Base-by-base conservation (phyloP, 2,329 filamentous ascomycete genomes). In the Dichotomopilus funicola region DNA sequence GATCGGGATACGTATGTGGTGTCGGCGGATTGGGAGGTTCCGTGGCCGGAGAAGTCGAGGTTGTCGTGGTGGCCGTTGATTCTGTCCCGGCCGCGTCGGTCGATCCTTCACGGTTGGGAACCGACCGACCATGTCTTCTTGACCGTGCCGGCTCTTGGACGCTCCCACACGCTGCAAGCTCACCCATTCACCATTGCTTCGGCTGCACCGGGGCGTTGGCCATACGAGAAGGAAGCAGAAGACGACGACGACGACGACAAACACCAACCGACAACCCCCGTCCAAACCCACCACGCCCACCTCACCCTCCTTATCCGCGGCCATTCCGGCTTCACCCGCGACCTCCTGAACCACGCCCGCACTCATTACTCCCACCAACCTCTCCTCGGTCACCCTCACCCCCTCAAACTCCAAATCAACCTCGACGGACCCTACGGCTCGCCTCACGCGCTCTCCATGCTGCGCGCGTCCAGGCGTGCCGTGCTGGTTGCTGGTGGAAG, bases 101-200 rank as follows among this genome's bases (percentile, higher is more conserved):
- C 61, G 6, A 49, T 64, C 9, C 41, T 60, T 31, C 44, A 73
- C 49, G 82, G 82, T 42, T 87, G 83, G 83, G 65, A 72, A 19
- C 77, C 83, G 2, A 80, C 81, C 12, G 80, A 85, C 62, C 84
- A 87, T 65, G 74, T 85, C 49, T 87, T 87, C 67, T 65, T 87
- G 55, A 79, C 79, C 1, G 69, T 86, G 0, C 82, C 83, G 0
- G 70, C 69, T 0, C 72, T 87, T 5, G 77, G 77, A 1, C 67
- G 69, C 3, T 76, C 72, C 53, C 77, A 85, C 62, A 64, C 70
- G 2, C 65, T 85, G 1, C 83, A 87, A 67, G 75, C 82, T 0
- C 83, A 87, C 63, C 84, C 83, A 0, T 87, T 87, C 67, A 86
- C 82, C 7, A 85, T 87, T 53, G 78, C 82, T 12, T 86, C 83